A percentile compares a stretch with the other conserved stretches of the same genome.
Evolutionary conservation across 306 rosid species (phyloP).

Genomic region (Pterocarpus santalinus): DNA sequence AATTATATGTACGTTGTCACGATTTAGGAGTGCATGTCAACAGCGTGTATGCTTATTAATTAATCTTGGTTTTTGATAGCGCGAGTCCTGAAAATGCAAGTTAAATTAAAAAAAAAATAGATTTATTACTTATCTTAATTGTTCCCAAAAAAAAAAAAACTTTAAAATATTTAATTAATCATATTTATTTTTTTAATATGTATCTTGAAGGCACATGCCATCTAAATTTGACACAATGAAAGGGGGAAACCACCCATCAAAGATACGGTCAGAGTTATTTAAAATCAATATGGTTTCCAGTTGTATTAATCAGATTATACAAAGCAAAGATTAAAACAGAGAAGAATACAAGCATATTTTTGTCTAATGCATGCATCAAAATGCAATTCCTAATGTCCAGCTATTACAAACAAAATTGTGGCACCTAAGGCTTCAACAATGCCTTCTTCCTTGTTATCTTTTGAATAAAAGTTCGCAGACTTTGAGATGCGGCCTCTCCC

Average conservation of each 20-base stretch:
- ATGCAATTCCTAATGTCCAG: neutral
- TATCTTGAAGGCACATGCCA: no score
- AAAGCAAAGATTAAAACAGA: neutral
- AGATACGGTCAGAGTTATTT: neutral
- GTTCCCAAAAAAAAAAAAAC: no score
- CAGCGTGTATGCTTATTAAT: neutral
- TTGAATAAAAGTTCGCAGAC: conserved; percentile 20
- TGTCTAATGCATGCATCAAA: conserved; percentile 3
- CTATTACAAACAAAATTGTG: conserved; percentile 39
- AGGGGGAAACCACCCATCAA: neutral
- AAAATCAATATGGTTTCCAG: neutral
- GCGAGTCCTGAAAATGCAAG: neutral
- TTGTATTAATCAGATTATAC: neutral
- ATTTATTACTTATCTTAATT: no score
- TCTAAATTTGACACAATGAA: neutral
- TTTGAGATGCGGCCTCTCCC: neutral
- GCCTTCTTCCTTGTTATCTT: neutral
- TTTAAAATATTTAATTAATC: neutral
- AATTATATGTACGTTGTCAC: neutral
- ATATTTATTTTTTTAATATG: neutral
- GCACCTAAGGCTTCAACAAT: neutral
- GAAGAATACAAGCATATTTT: neutral
- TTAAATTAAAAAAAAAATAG: no score
- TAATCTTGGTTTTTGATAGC: neutral
- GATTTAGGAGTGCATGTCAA: neutral